Conservation (phyloP, 768 basidiomycete genomes). For the Kondoa subrosea region DNA sequence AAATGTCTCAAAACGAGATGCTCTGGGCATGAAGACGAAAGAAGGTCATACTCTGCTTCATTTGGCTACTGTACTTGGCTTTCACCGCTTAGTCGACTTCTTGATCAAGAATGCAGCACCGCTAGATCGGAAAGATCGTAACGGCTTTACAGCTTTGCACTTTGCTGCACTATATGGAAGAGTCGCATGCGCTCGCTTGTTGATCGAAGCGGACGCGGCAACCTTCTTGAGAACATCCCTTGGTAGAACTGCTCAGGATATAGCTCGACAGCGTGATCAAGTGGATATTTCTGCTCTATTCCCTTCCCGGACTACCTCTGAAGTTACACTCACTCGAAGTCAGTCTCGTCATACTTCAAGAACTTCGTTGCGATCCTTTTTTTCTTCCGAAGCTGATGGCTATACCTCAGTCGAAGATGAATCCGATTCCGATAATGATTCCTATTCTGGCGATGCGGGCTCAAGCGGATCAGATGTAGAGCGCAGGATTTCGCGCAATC, state of each 20-base stretch:
- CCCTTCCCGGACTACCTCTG: constrained; percentile 26
- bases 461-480: not conserved
- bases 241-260: constrained; percentile 33
- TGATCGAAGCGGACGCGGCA: constrained; percentile 69
- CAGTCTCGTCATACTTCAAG: constrained; percentile 5
- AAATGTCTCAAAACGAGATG: not conserved
- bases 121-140: constrained; percentile 66
- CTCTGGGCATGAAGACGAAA: not conserved
- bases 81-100: constrained; percentile 51
- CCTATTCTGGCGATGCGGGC: not conserved
- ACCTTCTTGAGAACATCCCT: constrained; percentile 31
- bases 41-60: constrained; percentile 41
- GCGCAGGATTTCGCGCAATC: not conserved
- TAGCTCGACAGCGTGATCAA: constrained; percentile 33
- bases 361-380: not conserved
- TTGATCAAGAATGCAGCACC: constrained; percentile 57
- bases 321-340: constrained; percentile 13
- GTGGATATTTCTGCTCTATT: constrained; percentile 31
- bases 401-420: not conserved
- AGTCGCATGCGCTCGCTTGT: constrained; percentile 45
- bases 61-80: constrained; percentile 62
- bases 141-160: constrained; percentile 78
- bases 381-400: not conserved
- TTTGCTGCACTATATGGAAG: constrained; percentile 58
- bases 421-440: not conserved